These are phyloP conservation scores for Starmerella gropengiesseri DNA, from an alignment of 805 yeast genomes.

Conservation along the genomic window DNA sequence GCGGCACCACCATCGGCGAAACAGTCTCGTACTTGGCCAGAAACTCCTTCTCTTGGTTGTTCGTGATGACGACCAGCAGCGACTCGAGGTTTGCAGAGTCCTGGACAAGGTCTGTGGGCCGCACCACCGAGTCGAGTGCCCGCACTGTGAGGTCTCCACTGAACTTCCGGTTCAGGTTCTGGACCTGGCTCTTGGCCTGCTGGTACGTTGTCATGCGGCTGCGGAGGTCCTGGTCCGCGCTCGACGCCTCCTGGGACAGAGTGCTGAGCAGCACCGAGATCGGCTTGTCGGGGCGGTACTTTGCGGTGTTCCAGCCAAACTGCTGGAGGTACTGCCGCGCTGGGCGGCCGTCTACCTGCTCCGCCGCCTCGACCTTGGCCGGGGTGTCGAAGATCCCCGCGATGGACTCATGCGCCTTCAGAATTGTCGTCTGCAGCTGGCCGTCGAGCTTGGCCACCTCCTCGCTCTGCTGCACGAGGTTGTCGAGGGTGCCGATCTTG, in stretches of 20 bases:
- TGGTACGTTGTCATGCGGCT: conserved; percentile 63
- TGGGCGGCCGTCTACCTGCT: conserved; percentile 40
- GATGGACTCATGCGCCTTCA: conserved; percentile 69
- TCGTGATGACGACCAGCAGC: conserved; percentile 81
- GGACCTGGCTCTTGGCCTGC: conserved; percentile 69
- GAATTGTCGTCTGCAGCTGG: conserved; percentile 59
- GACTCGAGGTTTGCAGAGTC: conserved; percentile 80
- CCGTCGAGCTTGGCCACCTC: conserved; percentile 73
- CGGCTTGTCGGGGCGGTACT: conserved; percentile 75
- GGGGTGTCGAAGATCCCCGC: conserved; percentile 27
- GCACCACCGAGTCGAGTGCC: conserved; percentile 80
- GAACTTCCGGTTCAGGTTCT: conserved; percentile 84
- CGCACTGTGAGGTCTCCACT: conserved; percentile 88
- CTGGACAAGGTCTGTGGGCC: conserved; percentile 69
- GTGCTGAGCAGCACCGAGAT: conserved; percentile 60
- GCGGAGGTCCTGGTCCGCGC: conserved; percentile 77
- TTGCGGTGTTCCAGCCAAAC: conserved; percentile 80
- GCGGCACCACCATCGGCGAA: conserved; percentile 77
- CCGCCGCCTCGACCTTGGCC: conserved; percentile 38
- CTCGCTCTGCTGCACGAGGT: conserved; percentile 80
- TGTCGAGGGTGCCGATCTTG: conserved; percentile 90
- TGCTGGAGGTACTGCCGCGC: conserved; percentile 57
- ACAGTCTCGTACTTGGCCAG: conserved; percentile 63
- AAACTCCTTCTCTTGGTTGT: conserved; percentile 48
- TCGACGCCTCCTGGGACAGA: conserved; percentile 66